A percentile compares a stretch with the other conserved stretches of the same genome.
These are phyloP conservation scores for Candida loeiensis DNA, from an alignment of 805 yeast species.

Conservation along the genomic window DNA sequence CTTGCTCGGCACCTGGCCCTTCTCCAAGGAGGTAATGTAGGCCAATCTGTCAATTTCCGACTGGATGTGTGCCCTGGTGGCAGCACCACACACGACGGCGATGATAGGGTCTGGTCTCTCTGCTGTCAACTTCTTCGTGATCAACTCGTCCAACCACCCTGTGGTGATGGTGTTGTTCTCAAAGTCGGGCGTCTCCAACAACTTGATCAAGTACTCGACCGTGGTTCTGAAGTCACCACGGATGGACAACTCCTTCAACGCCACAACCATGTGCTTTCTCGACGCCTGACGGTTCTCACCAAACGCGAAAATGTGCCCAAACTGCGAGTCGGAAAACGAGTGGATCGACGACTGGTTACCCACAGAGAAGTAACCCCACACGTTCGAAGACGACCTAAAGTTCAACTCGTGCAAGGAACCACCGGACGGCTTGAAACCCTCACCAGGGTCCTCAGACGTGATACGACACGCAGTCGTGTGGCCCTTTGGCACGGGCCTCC, in stretches of 20 bases:
- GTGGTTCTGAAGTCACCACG: constrained; percentile 99
- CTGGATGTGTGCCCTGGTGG: constrained; percentile 85
- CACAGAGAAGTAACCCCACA: constrained; percentile 99
- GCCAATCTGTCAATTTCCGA: constrained; percentile 66
- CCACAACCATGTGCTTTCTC: constrained; percentile 98
- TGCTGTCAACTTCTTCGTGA: constrained; percentile 88
- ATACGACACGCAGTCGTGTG: constrained; percentile 99
- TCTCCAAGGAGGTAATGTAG: constrained; percentile 75
- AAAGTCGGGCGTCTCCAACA: constrained; percentile 93
- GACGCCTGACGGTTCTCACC: constrained; percentile 98
- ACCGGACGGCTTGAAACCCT: constrained; percentile 98
- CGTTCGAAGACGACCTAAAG: constrained; percentile 94
- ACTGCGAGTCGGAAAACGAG: constrained; percentile 96
- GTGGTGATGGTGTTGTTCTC: constrained; percentile 96
- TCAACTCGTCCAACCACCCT: constrained; percentile 98
- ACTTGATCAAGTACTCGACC: constrained; percentile 91
- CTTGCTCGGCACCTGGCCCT: constrained; percentile 92
- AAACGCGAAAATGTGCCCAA: constrained; percentile 98
- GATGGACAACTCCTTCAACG: constrained; percentile 90
- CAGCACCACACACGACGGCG: constrained; percentile 97
- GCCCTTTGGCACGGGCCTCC: constrained; percentile 94
- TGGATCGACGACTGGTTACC: constrained; percentile 96
- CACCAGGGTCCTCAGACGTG: constrained; percentile 98
- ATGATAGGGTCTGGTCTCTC: constrained; percentile 91
- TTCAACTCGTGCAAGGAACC: constrained; percentile 95